phyloP scores from a whole-genome alignment of 495 filamentous ascomycete species.

The Podospora anserina region DNA sequence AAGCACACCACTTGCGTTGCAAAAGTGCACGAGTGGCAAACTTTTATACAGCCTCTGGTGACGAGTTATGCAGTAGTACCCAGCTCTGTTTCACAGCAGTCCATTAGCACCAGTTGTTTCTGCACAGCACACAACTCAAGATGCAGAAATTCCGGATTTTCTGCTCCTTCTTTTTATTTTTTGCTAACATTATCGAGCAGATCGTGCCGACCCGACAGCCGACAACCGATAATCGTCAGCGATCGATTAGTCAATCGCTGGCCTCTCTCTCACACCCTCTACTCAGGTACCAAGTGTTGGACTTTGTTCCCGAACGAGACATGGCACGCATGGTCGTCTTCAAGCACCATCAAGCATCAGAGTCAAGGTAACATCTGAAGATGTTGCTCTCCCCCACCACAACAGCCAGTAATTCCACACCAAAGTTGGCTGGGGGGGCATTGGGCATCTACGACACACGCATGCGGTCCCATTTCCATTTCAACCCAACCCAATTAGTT shows the following conservation, averaged over 20 bases:
- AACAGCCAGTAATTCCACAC: neutral
- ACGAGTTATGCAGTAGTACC: neutral
- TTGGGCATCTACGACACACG: constrained; percentile 12
- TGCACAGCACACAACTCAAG: constrained; percentile 1
- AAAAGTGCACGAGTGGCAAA: neutral
- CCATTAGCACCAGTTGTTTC: neutral
- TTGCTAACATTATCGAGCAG: neutral
- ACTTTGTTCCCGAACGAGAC: neutral
- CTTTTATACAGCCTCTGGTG: neutral
- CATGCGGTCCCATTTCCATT: constrained; percentile 1
- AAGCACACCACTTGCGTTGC: neutral
- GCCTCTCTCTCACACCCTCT: neutral
- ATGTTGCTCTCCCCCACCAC: neutral
- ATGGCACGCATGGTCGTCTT: neutral
- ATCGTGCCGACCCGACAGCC: neutral
- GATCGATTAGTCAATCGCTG: neutral
- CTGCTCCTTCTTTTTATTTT: neutral
- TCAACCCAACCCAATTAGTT: constrained; percentile 6
- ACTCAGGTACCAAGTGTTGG: neutral
- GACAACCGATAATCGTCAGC: neutral
- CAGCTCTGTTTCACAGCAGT: neutral
- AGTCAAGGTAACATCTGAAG: neutral
- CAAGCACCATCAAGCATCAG: neutral
- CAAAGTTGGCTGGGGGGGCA: neutral
- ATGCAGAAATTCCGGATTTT: neutral